These are phyloP conservation scores for Pezicula neosporulosa DNA, from an alignment of 2,329 filamentous ascomycete genomes.

Conservation along the genomic window DNA sequence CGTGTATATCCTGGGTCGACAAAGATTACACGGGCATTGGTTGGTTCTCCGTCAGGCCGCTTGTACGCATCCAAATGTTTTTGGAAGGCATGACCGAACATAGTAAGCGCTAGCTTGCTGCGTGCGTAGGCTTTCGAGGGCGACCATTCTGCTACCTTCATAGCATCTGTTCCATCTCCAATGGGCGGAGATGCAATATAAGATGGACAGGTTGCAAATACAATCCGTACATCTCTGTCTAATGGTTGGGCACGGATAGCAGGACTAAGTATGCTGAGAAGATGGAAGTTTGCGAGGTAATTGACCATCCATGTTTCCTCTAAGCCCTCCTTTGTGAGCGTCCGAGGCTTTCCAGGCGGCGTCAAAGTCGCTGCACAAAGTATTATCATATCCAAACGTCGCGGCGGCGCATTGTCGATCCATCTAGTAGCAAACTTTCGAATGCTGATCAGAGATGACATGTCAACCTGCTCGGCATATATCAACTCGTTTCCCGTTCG, in stretches of 20 bases:
- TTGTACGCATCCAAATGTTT: constrained; percentile 85
- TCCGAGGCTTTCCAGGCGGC: constrained; percentile 57
- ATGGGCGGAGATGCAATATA: constrained; percentile 78
- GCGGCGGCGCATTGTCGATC: constrained; percentile 91
- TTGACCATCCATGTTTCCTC: constrained; percentile 94
- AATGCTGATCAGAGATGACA: constrained; percentile 84
- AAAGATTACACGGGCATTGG: constrained; percentile 79
- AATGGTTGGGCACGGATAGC: constrained; percentile 88
- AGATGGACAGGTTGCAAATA: constrained; percentile 82
- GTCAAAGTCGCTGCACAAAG: constrained; percentile 80
- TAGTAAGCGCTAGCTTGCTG: constrained; percentile 77
- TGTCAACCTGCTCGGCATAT: constrained; percentile 92
- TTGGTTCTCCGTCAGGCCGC: constrained; percentile 77
- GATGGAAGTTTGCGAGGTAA: constrained; percentile 92
- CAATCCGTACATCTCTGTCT: constrained; percentile 86
- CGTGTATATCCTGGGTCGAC: constrained; percentile 83
- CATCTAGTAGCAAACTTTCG: constrained; percentile 93
- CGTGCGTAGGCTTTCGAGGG: constrained; percentile 57
- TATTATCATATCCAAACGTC: constrained; percentile 86
- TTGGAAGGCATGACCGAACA: constrained; percentile 87
- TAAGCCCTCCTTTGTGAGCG: constrained; percentile 71
- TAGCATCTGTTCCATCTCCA: constrained; percentile 41
- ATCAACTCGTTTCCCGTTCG: constrained; percentile 80
- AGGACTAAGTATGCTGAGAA: constrained; percentile 86
- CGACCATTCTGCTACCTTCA: constrained; percentile 49